Conservation (phyloP, 345 rosid species). For the Euphorbia tirucalli region DNA sequence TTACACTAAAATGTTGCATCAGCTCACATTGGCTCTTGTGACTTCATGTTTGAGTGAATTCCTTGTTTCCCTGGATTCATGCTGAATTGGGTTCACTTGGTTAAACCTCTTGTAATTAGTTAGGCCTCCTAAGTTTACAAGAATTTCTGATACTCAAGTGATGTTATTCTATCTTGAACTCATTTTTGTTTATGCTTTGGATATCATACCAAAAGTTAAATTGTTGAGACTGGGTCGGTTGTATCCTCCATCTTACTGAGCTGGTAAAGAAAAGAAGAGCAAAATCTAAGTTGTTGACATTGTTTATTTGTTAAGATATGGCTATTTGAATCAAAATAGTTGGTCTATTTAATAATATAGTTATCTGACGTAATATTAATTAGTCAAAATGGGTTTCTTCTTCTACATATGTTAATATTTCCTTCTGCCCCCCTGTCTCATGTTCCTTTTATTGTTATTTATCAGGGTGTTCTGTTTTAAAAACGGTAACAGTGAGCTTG, state of each 20-base stretch:
- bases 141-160: not conserved
- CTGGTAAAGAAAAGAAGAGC: not conserved
- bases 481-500: not conserved
- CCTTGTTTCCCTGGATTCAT: not conserved
- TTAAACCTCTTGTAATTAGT: not conserved
- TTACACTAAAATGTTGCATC: not conserved
- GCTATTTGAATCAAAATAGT: not conserved
- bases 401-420: not conserved
- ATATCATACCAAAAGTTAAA: not conserved
- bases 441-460: not conserved
- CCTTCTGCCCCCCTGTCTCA: not conserved
- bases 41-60: not conserved
- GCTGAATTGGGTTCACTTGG: not conserved
- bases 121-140: not conserved
- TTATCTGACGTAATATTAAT: not conserved
- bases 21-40: not conserved
- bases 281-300: not conserved
- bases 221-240: not conserved
- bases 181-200: not conserved
- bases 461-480: not conserved
- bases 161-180: not conserved
- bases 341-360: not conserved
- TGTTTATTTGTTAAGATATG: not conserved
- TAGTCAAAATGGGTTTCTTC: not conserved
- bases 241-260: not conserved